Evolutionary conservation across 2,329 filamentous ascomycete species (phyloP).

Genomic region (Curvularia spicifera): DNA sequence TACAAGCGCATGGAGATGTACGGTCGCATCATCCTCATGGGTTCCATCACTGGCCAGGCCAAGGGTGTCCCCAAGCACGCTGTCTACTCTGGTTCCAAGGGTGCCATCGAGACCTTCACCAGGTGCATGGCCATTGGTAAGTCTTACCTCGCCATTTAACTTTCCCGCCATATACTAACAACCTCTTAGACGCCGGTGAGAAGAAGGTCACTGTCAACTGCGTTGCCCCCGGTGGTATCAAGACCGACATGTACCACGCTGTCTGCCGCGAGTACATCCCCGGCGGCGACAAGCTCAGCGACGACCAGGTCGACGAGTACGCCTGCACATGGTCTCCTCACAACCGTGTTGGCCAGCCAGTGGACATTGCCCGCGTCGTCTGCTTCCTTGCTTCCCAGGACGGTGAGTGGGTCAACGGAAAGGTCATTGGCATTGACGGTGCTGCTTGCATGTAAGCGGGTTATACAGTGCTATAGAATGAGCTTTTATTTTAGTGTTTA

Average conservation of each 20-base stretch:
- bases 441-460: constrained; percentile 51
- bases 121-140: constrained; percentile 61
- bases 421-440: constrained; percentile 59
- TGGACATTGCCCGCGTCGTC: constrained; percentile 71
- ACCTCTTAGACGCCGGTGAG: constrained; percentile 55
- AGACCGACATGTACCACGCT: constrained; percentile 66
- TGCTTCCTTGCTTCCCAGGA: constrained; percentile 65
- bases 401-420: constrained; percentile 63
- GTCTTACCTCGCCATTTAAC: constrained; percentile 12
- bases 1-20: constrained; percentile 61
- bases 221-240: constrained; percentile 63
- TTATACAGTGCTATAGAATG: constrained; percentile 5
- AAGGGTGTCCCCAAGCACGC: constrained; percentile 63
- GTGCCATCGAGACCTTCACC: constrained; percentile 61
- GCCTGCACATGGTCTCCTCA: constrained; percentile 69
- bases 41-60: constrained; percentile 63
- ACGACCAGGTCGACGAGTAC: constrained; percentile 67
- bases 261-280: constrained; percentile 70
- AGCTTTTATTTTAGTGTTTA: constrained; percentile 7
- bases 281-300: constrained; percentile 60
- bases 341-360: constrained; percentile 69
- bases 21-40: constrained; percentile 62
- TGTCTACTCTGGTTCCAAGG: constrained; percentile 61
- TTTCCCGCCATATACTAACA: constrained; percentile 21
- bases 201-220: constrained; percentile 67